Conservation (phyloP, 805 yeast species). For the Starmerella apis region DNA sequence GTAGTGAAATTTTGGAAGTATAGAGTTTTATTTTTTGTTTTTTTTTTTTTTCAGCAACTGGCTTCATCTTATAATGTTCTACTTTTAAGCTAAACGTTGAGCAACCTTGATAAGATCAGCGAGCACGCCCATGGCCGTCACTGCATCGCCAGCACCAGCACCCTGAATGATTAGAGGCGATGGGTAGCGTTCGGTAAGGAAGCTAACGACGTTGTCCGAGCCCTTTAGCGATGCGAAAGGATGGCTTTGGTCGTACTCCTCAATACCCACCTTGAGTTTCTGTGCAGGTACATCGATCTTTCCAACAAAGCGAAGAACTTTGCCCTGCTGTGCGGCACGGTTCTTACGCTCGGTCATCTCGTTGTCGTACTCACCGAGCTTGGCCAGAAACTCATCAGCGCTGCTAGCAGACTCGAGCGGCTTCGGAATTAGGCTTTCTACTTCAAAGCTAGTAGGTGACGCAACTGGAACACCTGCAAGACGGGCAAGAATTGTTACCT, state of each 20-base stretch:
- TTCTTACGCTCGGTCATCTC: slow-evolving; percentile 68
- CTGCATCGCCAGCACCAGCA: slow-evolving; percentile 80
- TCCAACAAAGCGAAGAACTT: slow-evolving; percentile 91
- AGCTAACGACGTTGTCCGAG: slow-evolving; percentile 88
- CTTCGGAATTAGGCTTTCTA: slow-evolving; percentile 84
- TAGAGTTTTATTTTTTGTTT: no score
- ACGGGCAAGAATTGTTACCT: slow-evolving; percentile 92
- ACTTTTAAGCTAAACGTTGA: slow-evolving; percentile 33
- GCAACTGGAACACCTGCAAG: slow-evolving; percentile 75
- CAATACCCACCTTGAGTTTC: slow-evolving; percentile 64
- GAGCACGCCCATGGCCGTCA: slow-evolving; percentile 79
- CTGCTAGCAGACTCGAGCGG: slow-evolving; percentile 52
- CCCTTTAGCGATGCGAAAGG: slow-evolving; percentile 95
- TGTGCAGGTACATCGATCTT: slow-evolving; percentile 58
- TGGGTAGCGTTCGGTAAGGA: slow-evolving; percentile 81
- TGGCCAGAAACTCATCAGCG: slow-evolving; percentile 67
- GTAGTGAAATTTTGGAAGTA: no score
- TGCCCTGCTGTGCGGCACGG: slow-evolving; percentile 69
- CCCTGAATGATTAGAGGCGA: slow-evolving; percentile 95
- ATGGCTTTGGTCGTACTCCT: slow-evolving; percentile 75
- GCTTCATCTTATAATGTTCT: no score
- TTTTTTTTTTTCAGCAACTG: no score
- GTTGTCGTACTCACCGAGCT: slow-evolving; percentile 71
- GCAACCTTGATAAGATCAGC: slow-evolving; percentile 90
- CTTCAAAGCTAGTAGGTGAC: slow-evolving; percentile 87